phyloP scores from a whole-genome alignment of 1,284 basidiomycete species.

The Flammula alnicola region DNA sequence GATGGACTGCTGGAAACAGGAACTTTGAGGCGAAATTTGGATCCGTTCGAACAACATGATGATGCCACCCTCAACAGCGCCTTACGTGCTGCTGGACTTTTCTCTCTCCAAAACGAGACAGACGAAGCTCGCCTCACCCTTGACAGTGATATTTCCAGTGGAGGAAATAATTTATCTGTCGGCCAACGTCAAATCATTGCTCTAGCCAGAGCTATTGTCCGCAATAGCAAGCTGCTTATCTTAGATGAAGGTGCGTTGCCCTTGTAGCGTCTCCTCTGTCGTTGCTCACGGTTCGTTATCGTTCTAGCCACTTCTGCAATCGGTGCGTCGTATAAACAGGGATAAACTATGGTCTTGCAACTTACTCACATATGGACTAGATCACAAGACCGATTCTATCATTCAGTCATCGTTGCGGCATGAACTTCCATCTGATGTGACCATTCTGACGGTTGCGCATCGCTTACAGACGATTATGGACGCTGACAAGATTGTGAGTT shows the following conservation, averaged over 20 bases:
- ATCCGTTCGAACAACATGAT: constrained; percentile 77
- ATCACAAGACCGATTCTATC: constrained; percentile 62
- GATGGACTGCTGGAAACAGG: constrained; percentile 19
- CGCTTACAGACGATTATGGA: constrained; percentile 76
- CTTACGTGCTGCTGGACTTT: constrained; percentile 57
- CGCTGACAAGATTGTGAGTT: constrained; percentile 52
- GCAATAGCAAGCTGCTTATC: constrained; percentile 62
- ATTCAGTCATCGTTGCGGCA: constrained; percentile 63
- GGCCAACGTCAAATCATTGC: constrained; percentile 75
- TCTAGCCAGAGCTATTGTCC: constrained; percentile 60
- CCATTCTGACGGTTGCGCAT: constrained; percentile 70
- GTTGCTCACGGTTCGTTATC: background rate
- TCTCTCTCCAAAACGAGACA: constrained; percentile 52
- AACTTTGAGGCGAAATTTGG: constrained; percentile 42
- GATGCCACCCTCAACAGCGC: constrained; percentile 65
- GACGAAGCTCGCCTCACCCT: constrained; percentile 55
- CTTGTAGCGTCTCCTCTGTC: too few species aligned
- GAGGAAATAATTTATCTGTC: constrained; percentile 71
- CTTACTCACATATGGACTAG: constrained; percentile 30
- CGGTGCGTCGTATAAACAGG: constrained; percentile 33
- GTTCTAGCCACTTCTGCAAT: constrained; percentile 55
- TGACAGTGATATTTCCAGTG: constrained; percentile 57
- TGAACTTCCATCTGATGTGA: constrained; percentile 58
- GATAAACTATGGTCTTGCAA: constrained; percentile 3
- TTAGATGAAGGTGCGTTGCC: constrained; percentile 56